Conservation (phyloP, 1,284 basidiomycete genomes). For the Cryptococcus floricola region DNA sequence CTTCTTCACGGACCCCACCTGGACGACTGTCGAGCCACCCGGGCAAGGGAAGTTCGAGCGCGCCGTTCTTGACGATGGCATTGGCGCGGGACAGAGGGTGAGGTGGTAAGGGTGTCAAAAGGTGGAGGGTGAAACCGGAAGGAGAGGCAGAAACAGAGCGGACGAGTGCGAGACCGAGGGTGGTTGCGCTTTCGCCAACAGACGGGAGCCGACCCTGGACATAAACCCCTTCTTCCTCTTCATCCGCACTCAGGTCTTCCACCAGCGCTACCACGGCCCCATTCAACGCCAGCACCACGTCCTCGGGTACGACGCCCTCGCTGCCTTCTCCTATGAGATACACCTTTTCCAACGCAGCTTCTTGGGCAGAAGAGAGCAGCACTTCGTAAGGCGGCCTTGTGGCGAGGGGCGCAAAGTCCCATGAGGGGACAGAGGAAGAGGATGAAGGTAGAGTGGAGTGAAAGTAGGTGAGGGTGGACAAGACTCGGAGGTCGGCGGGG, state of each 20-base stretch:
- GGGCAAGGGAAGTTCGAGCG: slow-evolving; percentile 80
- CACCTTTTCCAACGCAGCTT: slow-evolving; percentile 52
- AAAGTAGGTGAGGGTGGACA: slow-evolving; percentile 77
- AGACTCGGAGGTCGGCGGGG: slow-evolving; percentile 67
- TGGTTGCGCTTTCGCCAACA: slow-evolving; percentile 57
- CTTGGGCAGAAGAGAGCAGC: slow-evolving; percentile 10
- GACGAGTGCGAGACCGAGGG: slow-evolving; percentile 68
- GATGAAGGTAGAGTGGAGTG: slow-evolving; percentile 52
- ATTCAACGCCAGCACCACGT: slow-evolving; percentile 69
- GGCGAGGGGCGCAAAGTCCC: slow-evolving; percentile 72
- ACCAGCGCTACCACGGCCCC: slow-evolving; percentile 75
- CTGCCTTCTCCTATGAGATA: slow-evolving; percentile 64
- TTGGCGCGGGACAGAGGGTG: slow-evolving; percentile 49
- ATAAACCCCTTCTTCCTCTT: slow-evolving; percentile 58
- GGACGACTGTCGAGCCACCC: slow-evolving; percentile 72
- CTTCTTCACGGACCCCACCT: slow-evolving; percentile 38
- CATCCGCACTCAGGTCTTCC: slow-evolving; percentile 43
- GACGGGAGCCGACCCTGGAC: slow-evolving; percentile 57
- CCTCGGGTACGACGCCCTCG: slow-evolving; percentile 67
- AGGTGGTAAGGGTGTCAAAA: slow-evolving; percentile 69
- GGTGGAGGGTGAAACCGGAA: slow-evolving; percentile 50
- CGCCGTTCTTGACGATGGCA: slow-evolving; percentile 70
- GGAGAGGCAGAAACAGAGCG: slow-evolving; percentile 57
- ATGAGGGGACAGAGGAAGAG: slow-evolving; percentile 40
- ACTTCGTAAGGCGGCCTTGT: slow-evolving; percentile 66